Evolutionary conservation across 1,284 basidiomycete species (phyloP).

Genomic region (Boletus smithii): DNA sequence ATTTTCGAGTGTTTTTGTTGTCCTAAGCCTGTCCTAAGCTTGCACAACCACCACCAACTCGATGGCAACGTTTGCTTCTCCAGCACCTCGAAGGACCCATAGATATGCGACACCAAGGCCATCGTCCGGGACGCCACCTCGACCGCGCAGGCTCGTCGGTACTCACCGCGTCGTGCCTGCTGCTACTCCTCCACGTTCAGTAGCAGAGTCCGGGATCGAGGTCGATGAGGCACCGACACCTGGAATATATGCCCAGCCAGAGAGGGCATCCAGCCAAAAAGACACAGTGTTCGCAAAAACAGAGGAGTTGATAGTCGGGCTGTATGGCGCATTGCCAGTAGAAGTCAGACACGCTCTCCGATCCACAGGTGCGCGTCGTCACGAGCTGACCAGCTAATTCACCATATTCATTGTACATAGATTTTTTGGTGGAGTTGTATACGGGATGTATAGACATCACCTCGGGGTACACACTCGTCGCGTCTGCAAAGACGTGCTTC

Average conservation of each 20-base stretch:
- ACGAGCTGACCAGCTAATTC: neutral
- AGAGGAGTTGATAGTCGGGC: constrained; percentile 63
- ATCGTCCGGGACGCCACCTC: constrained; percentile 36
- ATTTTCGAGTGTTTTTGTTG: constrained; percentile 19
- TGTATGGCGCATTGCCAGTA: constrained; percentile 66
- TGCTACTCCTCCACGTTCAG: constrained; percentile 34
- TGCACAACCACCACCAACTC: constrained; percentile 6
- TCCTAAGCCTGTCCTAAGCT: neutral
- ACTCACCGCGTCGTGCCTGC: constrained; percentile 22
- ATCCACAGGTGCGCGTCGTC: constrained; percentile 50
- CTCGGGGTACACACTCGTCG: constrained; percentile 71
- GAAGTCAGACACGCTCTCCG: constrained; percentile 71
- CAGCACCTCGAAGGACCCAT: constrained; percentile 45
- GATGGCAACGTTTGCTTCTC: constrained; percentile 39
- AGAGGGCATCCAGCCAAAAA: constrained; percentile 24
- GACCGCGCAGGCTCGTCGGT: constrained; percentile 27
- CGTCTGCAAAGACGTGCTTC: constrained; percentile 70
- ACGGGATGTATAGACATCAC: constrained; percentile 65
- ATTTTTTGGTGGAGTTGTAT: constrained; percentile 64
- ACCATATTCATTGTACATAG: constrained; percentile 36
- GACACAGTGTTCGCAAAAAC: constrained; percentile 69
- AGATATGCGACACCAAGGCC: constrained; percentile 38
- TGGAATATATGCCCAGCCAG: constrained; percentile 36
- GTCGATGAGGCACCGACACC: constrained; percentile 51
- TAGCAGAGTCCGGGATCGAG: constrained; percentile 55